Conservation (phyloP, 345 rosid genomes). For the Tarenaya hassleriana region DNA sequence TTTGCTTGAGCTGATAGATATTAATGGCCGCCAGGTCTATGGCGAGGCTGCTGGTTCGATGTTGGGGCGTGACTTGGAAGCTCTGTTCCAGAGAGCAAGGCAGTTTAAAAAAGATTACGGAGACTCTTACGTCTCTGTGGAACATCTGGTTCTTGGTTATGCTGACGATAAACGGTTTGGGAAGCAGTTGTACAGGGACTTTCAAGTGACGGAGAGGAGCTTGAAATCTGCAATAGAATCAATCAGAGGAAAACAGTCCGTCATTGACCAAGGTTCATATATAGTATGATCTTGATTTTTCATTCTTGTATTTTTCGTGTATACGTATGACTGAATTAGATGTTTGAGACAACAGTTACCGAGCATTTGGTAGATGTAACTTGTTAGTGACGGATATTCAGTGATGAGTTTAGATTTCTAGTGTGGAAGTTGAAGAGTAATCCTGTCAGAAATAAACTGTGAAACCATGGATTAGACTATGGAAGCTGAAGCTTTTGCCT, state of each 20-base stretch:
- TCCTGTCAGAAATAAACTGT: too few species aligned
- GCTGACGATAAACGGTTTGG: constrained; percentile 83
- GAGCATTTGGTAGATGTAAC: too few species aligned
- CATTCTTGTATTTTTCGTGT: too few species aligned
- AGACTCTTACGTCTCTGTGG: constrained; percentile 90
- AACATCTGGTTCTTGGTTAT: constrained; percentile 90
- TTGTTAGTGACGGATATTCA: too few species aligned
- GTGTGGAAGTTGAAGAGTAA: too few species aligned
- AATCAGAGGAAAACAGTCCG: constrained; percentile 93
- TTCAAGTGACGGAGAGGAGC: constrained; percentile 53
- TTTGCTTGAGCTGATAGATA: too few species aligned
- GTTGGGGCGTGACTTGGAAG: constrained; percentile 95
- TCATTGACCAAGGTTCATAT: constrained; percentile 84
- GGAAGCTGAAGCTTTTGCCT: too few species aligned
- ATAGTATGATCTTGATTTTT: too few species aligned
- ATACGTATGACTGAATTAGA: too few species aligned
- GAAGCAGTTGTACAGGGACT: constrained; percentile 76
- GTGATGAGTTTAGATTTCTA: too few species aligned
- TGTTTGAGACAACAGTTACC: too few species aligned
- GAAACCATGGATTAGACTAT: too few species aligned
- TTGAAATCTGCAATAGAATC: constrained; percentile 83
- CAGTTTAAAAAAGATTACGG: constrained; percentile 82
- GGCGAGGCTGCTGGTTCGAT: constrained; percentile 87
- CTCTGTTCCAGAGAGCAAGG: constrained; percentile 68
- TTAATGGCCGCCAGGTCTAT: constrained; percentile 54